Base-by-base conservation (phyloP, 2,329 filamentous ascomycete species). In the Pleoardoris graminearum region DNA sequence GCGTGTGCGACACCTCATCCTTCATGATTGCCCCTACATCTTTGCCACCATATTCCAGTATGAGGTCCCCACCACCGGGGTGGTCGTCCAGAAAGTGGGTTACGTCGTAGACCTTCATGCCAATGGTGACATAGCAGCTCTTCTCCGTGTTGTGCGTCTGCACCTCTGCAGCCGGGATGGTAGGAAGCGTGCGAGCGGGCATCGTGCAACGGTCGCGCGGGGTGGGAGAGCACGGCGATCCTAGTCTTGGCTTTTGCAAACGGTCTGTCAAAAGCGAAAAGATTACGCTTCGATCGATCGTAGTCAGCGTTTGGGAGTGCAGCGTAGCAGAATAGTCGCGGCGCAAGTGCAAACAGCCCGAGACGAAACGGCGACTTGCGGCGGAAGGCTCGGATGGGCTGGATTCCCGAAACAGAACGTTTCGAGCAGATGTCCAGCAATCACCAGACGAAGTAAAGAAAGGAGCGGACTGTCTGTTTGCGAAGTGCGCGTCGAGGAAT, bases 41-140 rank as follows among this genome's bases (percentile, higher is more conserved):
- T 73, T 91, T 90, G 61, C 93, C 93, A 27, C 83, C 94, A 72
- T 94, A 96, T 48, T 96, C 89, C 58, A 97, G 79, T 56, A 99
- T 87, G 63, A 97, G 79, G 57, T 96, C 90, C 65, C 85, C 85
- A 53, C 94, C 94, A 62, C 94, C 94, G 21, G 94, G 94, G 72
- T 99, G 94, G 61, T 91, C 87, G 47, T 91, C 85, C 55, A 97
- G 75, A 69, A 99, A 99, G 50, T 90, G 85, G 53, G 94, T 97
- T 59, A 99, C 83, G 79, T 99, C 93, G 81, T 91, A 99, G 63
- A 99, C 93, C 64, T 93, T 95, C 53, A 83, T 82, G 57, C 91
- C 92, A 49, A 97, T 81, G 3, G 90, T 94, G 63, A 99, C 92
- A 80, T 92, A 99, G 80, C 93, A 97, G 43, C 91, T 96, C 69